Evolutionary conservation across 352 stramenopile genomes (phyloP).

Genomic region (Sclerospora graminicola): DNA sequence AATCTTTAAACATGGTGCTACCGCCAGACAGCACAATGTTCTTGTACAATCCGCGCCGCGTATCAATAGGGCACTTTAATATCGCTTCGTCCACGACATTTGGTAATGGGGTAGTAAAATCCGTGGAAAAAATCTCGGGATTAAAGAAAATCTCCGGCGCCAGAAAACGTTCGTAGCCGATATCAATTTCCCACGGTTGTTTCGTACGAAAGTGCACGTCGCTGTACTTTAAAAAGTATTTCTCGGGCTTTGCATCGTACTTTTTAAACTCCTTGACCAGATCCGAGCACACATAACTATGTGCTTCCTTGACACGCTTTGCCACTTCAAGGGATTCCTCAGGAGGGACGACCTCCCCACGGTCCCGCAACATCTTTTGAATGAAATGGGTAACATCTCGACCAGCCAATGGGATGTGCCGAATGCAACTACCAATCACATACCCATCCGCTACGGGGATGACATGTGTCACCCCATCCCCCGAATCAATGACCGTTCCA

Average conservation of each 20-base stretch:
- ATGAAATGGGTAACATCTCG: conserved; percentile 94
- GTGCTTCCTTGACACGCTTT: conserved; percentile 89
- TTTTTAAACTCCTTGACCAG: conserved; percentile 94
- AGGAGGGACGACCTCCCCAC: conserved; percentile 85
- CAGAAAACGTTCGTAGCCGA: conserved; percentile 92
- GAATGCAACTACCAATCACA: conserved; percentile 93
- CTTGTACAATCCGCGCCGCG: conserved; percentile 89
- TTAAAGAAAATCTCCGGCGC: conserved; percentile 96
- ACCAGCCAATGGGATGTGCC: conserved; percentile 90
- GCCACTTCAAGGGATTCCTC: conserved; percentile 89
- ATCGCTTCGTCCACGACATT: conserved; percentile 93
- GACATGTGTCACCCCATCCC: conserved; percentile 91
- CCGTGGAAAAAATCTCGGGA: conserved; percentile 92
- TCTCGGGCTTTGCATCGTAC: conserved; percentile 89
- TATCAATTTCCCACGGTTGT: conserved; percentile 83
- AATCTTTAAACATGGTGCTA: conserved; percentile 97
- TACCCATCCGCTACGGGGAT: conserved; percentile 93
- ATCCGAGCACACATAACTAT: conserved; percentile 93
- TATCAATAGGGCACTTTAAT: conserved; percentile 93
- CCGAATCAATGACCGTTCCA: conserved; percentile 91
- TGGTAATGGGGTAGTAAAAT: conserved; percentile 89
- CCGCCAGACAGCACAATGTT: conserved; percentile 94
- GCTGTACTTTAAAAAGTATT: conserved; percentile 86
- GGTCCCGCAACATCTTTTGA: conserved; percentile 88
- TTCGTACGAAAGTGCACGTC: conserved; percentile 72